Conservation (phyloP, 1,284 basidiomycete species). For the Rhodotorula sp. region DNA sequence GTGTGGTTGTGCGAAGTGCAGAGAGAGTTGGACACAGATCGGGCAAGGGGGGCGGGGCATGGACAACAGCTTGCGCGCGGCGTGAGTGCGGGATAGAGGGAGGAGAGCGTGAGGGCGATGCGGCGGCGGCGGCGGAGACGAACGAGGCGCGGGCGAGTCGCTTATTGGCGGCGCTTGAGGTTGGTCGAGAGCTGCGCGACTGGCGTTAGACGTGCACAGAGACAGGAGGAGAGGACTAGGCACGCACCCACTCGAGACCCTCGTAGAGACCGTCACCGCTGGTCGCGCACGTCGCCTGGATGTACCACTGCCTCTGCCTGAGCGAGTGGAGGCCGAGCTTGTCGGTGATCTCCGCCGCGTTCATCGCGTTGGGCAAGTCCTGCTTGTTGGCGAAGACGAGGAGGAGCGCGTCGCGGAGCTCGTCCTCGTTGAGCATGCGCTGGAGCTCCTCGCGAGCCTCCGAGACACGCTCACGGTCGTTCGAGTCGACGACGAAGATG, state of each 20-base stretch:
- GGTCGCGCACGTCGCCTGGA: conserved; percentile 99
- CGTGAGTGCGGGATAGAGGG: neutral
- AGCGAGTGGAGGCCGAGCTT: conserved; percentile 98
- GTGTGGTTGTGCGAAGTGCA: neutral
- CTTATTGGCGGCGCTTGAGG: conserved; percentile 50
- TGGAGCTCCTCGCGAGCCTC: conserved; percentile 99
- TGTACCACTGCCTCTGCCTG: conserved; percentile 97
- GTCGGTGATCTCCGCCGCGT: conserved; percentile 98
- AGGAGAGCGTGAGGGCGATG: conserved; percentile 18
- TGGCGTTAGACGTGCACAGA: neutral
- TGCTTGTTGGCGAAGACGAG: conserved; percentile 99
- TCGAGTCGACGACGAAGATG: conserved; percentile 99
- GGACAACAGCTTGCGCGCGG: conserved; percentile 10
- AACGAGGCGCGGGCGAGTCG: conserved; percentile 8
- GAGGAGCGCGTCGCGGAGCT: conserved; percentile 96
- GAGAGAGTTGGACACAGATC: neutral
- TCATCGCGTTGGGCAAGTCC: conserved; percentile 99
- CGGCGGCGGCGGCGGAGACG: neutral
- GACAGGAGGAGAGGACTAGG: no score
- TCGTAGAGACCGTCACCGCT: conserved; percentile 99
- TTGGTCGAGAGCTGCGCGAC: conserved; percentile 51
- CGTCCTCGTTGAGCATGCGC: conserved; percentile 99
- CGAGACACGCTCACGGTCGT: conserved; percentile 98
- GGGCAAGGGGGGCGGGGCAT: no score
- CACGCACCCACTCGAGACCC: conserved; percentile 68